Conservation (phyloP, 2,329 filamentous ascomycete species). For the Coniochaeta sp. region DNA sequence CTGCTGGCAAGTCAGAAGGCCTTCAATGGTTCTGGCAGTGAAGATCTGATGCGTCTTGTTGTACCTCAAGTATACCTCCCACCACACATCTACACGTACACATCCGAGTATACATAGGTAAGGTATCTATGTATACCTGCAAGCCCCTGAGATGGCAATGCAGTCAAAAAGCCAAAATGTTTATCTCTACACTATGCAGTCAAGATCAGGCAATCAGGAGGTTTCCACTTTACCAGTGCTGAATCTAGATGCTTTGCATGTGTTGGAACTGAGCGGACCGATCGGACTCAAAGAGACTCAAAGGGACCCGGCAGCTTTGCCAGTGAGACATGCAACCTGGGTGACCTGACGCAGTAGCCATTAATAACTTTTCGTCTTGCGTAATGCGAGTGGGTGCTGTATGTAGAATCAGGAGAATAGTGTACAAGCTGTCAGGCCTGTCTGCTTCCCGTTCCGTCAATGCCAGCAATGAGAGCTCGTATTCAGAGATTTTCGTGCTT, state of each 20-base stretch:
- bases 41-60: not conserved
- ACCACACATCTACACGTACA: not conserved
- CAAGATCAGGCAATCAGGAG: not conserved
- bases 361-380: not conserved
- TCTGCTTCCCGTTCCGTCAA: not conserved
- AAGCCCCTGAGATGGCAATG: not conserved
- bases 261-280: not conserved
- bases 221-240: not conserved
- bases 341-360: not conserved
- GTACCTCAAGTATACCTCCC: not conserved
- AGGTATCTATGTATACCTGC: too few species aligned
- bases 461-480: not conserved
- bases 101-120: too few species aligned
- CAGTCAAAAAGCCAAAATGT: not conserved
- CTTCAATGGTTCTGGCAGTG: not conserved
- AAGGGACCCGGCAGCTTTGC: not conserved
- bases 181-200: not conserved
- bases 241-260: too few species aligned
- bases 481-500: not conserved
- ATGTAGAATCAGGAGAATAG: not conserved
- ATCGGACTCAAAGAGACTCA: not conserved
- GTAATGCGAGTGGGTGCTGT: not conserved
- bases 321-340: not conserved
- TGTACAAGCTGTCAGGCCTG: not conserved
- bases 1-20: not conserved